phyloP scores from a whole-genome alignment of 1,284 basidiomycete species.

The Pascua guehoae region DNA sequence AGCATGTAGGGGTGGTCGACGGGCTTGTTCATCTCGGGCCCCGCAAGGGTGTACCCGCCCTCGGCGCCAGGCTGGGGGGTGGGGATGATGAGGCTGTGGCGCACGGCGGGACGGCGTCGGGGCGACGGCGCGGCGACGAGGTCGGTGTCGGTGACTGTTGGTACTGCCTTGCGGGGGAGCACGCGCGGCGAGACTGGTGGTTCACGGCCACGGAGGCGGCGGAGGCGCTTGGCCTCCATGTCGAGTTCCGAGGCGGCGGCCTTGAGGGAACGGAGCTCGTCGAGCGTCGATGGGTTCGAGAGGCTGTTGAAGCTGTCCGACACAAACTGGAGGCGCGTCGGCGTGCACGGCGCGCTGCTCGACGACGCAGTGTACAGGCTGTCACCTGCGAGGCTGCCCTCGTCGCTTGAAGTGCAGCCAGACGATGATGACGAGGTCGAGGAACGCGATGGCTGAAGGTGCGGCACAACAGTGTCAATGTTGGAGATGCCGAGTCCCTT shows the following conservation, averaged over 20 bases:
- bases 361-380: slow-evolving; percentile 8
- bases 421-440: neutral
- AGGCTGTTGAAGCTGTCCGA: slow-evolving; percentile 23
- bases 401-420: neutral
- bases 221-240: slow-evolving; percentile 19
- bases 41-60: neutral
- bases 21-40: neutral
- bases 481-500: neutral
- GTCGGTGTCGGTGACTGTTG: slow-evolving; percentile 19
- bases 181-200: slow-evolving; percentile 11
- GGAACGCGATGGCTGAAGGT: neutral
- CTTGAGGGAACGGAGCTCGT: slow-evolving; percentile 24
- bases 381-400: slow-evolving; percentile 12
- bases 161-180: slow-evolving; percentile 32
- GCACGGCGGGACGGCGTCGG: slow-evolving; percentile 3
- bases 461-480: neutral
- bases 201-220: slow-evolving; percentile 13
- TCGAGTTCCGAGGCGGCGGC: slow-evolving; percentile 26
- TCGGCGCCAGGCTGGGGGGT: neutral
- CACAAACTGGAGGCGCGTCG: slow-evolving; percentile 21
- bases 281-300: slow-evolving; percentile 24
- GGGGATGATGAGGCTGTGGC: slow-evolving; percentile 10
- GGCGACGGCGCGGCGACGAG: slow-evolving; percentile 1
- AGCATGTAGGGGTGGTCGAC: neutral
- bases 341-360: slow-evolving; percentile 6